These are phyloP conservation scores for Halophytophthora batemanensis DNA, from an alignment of 352 stramenopile genomes.

Conservation along the genomic window DNA sequence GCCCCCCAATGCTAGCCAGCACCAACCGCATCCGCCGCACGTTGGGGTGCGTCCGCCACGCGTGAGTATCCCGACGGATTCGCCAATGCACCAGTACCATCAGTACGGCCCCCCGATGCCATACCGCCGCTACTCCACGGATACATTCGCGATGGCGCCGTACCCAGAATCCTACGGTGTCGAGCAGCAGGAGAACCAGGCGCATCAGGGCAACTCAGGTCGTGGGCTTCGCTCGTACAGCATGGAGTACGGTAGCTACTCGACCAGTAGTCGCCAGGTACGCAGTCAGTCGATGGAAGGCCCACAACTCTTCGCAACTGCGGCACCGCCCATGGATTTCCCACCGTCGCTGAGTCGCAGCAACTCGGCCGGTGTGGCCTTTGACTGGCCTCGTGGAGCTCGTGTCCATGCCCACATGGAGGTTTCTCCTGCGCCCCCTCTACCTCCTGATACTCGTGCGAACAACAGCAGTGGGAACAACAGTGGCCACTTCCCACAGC, in stretches of 20 bases:
- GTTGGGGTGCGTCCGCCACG: conserved; percentile 52
- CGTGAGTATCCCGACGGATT: conserved; percentile 65
- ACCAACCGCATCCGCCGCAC: conserved; percentile 25
- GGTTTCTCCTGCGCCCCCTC: conserved; percentile 42
- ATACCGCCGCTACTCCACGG: conserved; percentile 73
- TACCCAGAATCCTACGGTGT: conserved; percentile 59
- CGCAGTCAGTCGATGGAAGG: conserved; percentile 79
- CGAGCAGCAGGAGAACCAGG: conserved; percentile 52
- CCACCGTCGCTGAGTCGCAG: conserved; percentile 48
- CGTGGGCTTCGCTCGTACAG: conserved; percentile 73
- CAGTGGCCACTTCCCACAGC: conserved; percentile 41
- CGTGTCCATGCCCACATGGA: conserved; percentile 19
- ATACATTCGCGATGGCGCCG: conserved; percentile 55
- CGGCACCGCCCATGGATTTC: conserved; percentile 50
- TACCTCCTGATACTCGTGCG: conserved; percentile 53
- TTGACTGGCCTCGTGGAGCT: conserved; percentile 54
- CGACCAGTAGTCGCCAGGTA: conserved; percentile 40
- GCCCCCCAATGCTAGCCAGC: conserved; percentile 17
- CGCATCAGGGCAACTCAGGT: conserved; percentile 36
- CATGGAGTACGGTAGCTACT: conserved; percentile 63
- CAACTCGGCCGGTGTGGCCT: conserved; percentile 54
- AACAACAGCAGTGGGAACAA: conserved; percentile 14
- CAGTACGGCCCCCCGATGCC: conserved; percentile 54
- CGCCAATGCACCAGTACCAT: conserved; percentile 63
- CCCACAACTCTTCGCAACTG: conserved; percentile 50